Evolutionary conservation across 2,329 filamentous ascomycete species (phyloP).

Genomic region (Xylaria sp.): DNA sequence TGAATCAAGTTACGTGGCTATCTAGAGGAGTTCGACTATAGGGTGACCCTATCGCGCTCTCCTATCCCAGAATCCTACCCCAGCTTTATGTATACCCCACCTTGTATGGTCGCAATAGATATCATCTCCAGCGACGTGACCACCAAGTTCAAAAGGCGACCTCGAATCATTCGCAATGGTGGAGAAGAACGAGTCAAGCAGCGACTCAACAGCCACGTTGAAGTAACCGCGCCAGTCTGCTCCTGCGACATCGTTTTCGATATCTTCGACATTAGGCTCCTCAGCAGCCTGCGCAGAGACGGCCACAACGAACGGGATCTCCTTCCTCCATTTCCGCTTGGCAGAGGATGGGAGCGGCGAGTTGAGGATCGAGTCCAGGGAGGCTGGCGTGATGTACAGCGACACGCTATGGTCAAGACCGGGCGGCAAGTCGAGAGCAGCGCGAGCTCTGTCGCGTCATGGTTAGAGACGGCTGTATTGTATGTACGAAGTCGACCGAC

Average conservation of each 20-base stretch:
- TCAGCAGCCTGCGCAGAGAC: slow-evolving; percentile 28
- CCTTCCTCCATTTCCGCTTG: slow-evolving; percentile 25
- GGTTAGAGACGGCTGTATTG: slow-evolving; percentile 6
- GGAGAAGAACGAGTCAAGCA: slow-evolving; percentile 32
- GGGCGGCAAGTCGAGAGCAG: slow-evolving; percentile 20
- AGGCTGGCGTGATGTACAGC: slow-evolving; percentile 34
- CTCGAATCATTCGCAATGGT: slow-evolving; percentile 23
- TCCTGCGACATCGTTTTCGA: slow-evolving; percentile 29
- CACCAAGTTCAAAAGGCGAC: slow-evolving; percentile 30
- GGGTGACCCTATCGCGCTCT: slow-evolving; percentile 3
- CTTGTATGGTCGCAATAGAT: slow-evolving; percentile 36
- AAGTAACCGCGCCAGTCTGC: slow-evolving; percentile 36
- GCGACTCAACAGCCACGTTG: slow-evolving; percentile 36
- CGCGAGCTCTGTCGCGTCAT: slow-evolving; percentile 24
- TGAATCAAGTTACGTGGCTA: neutral
- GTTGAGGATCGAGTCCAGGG: slow-evolving; percentile 32
- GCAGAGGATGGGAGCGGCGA: slow-evolving; percentile 31
- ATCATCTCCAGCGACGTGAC: slow-evolving; percentile 31
- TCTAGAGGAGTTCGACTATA: neutral
- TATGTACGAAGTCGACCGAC: neutral
- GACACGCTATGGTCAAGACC: slow-evolving; percentile 32
- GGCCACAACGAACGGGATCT: slow-evolving; percentile 37
- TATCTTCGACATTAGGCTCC: slow-evolving; percentile 5
- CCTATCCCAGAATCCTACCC: slow-evolving; percentile 26
- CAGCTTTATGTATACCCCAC: slow-evolving; percentile 35